A percentile compares a stretch with the other conserved stretches of the same genome.
phyloP scores from a whole-genome alignment of 805 yeast genomes.

The Saturnispora quitensis region DNA sequence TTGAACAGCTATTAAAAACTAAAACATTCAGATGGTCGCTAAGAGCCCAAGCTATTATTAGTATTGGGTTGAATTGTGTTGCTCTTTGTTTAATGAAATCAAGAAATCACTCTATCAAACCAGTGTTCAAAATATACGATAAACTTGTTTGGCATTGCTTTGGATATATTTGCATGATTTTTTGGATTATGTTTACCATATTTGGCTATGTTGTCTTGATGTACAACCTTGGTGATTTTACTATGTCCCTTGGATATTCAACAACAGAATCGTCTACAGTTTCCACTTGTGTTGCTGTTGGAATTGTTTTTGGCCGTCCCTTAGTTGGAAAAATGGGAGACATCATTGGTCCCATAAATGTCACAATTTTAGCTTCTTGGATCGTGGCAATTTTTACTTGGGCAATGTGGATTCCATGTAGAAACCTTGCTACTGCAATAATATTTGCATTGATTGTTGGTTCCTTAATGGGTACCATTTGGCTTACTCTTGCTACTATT shows the following conservation, averaged over 20 bases:
- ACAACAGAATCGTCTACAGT: constrained; percentile 47
- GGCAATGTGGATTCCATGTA: constrained; percentile 51
- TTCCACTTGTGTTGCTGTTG: constrained; percentile 52
- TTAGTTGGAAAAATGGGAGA: constrained; percentile 43
- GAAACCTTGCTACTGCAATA: constrained; percentile 47
- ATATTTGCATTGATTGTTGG: constrained; percentile 47
- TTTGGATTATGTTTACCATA: constrained; percentile 40
- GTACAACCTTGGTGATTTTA: constrained; percentile 51
- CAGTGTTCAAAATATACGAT: constrained; percentile 35
- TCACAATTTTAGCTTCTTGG: constrained; percentile 31
- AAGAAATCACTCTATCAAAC: constrained; percentile 29
- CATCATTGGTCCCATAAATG: constrained; percentile 40
- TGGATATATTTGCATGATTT: constrained; percentile 26
- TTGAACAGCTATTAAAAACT: constrained; percentile 34
- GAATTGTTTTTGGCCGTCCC: constrained; percentile 50
- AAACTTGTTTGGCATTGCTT: constrained; percentile 28
- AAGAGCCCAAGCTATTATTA: constrained; percentile 37
- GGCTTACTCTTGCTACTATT: constrained; percentile 46
- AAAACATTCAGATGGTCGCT: constrained; percentile 41
- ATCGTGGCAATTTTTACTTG: constrained; percentile 33
- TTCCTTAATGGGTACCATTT: constrained; percentile 50
- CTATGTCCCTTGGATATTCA: constrained; percentile 50
- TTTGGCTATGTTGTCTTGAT: constrained; percentile 54
- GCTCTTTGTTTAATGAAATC: constrained; percentile 31
- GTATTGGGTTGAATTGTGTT: constrained; percentile 27